Base-by-base conservation (phyloP, 2,329 filamentous ascomycete species). In the Hyphodiscus sp. region DNA sequence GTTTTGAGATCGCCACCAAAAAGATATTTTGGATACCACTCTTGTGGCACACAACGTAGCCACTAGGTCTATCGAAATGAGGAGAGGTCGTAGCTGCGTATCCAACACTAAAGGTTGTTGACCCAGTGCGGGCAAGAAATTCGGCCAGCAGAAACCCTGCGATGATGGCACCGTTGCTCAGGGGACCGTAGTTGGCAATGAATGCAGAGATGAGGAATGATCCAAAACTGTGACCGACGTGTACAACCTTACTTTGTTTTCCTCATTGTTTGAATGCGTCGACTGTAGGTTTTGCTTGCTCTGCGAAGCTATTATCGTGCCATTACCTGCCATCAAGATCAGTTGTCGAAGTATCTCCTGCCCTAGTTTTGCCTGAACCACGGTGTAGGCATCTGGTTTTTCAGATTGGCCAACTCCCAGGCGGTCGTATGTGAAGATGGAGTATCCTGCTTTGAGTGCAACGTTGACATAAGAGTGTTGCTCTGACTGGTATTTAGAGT, bases 211-310 rank as follows among this genome's bases (percentile, higher is more conserved):
- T 77, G 59, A 81, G 77, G 13, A 76, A 68, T 0, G 80, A 81
- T 41, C 83, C 83, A 59, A 82, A 86, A 0, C 78, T 82, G 70
- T 86, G 82, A 15, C 83, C 83, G n/a, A 83, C 71, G 64, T 86
- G 82, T 16, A 82, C 70, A 20, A 81, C 69, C 61, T 77, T 74
- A 15, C 52, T 46, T 10, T 70, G 70, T 20, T 60, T 64, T 57
- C 51, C 51, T 33, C 52, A 46, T 2, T 23, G 33, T 15, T 63
- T 51, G 42, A 61, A 64, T 16, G 60, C 42, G 51, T 45, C 20
- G 47, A 47, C 33, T 58, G 53, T 26, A 38, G 52, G 47, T 46
- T 46, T 30, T 18, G 53, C 56, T 45, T 57, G 46, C 45, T 41
- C 45, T 47, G 66, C 58, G n/a, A 62, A 57, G 19, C 46, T 54